Evolutionary conservation across 1,284 basidiomycete species (phyloP).

Genomic region (Tremellales sp.): DNA sequence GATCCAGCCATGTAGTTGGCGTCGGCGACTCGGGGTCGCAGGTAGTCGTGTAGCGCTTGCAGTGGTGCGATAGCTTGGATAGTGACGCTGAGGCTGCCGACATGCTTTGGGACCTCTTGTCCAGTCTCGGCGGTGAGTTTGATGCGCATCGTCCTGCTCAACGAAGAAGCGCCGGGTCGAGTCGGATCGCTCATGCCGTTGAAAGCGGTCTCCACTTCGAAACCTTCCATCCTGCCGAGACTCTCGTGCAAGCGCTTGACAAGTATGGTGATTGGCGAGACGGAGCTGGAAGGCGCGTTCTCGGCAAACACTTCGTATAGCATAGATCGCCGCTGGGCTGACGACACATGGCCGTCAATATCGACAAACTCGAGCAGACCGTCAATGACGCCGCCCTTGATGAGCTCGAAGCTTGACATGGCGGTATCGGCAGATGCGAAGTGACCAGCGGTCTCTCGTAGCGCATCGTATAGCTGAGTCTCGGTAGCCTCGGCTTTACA

Average conservation of each 20-base stretch:
- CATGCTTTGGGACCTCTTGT: slow-evolving; percentile 74
- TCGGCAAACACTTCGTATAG: slow-evolving; percentile 65
- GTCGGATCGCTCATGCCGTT: slow-evolving; percentile 28
- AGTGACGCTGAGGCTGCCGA: slow-evolving; percentile 85
- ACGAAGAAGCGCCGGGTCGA: slow-evolving; percentile 16
- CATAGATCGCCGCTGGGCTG: slow-evolving; percentile 61
- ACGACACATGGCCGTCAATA: slow-evolving; percentile 53
- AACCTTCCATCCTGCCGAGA: slow-evolving; percentile 86
- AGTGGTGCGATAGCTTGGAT: slow-evolving; percentile 96
- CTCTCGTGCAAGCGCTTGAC: slow-evolving; percentile 94
- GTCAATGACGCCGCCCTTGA: slow-evolving; percentile 90
- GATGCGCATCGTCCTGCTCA: slow-evolving; percentile 59
- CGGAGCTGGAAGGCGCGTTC: slow-evolving; percentile 50
- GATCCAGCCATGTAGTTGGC: slow-evolving; percentile 53
- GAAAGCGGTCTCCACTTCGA: slow-evolving; percentile 79
- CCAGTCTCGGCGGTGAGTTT: slow-evolving; percentile 84
- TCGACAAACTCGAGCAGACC: slow-evolving; percentile 78
- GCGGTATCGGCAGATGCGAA: slow-evolving; percentile 68
- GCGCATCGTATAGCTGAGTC: slow-evolving; percentile 58
- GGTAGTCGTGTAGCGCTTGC: slow-evolving; percentile 89
- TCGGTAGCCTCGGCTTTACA: slow-evolving; percentile 55
- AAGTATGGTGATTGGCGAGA: slow-evolving; percentile 68
- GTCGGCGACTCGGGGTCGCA: slow-evolving; percentile 83
- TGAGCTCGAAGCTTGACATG: slow-evolving; percentile 91
- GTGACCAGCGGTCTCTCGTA: slow-evolving; percentile 69